A percentile compares a stretch with the other conserved stretches of the same genome.
These are phyloP conservation scores for Termitomyces sp. DNA, from an alignment of 768 basidiomycete genomes.

Conservation along the genomic window DNA sequence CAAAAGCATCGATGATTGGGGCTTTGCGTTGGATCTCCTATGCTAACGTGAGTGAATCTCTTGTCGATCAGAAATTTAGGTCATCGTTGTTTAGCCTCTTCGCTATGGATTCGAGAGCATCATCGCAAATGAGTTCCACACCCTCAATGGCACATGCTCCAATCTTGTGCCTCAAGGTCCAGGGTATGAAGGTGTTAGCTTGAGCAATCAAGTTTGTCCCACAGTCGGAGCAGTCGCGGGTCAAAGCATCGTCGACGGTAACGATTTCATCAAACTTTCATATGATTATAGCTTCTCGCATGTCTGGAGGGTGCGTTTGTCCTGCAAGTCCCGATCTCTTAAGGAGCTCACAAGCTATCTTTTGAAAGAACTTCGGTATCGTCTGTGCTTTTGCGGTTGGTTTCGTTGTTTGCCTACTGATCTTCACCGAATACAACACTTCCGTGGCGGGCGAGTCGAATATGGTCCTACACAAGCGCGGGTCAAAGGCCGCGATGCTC, in stretches of 20 bases:
- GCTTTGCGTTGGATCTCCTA: constrained; percentile 65
- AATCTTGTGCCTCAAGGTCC: constrained; percentile 56
- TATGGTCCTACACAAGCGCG: constrained; percentile 64
- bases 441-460: constrained; percentile 27
- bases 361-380: constrained; percentile 59
- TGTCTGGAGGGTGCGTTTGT: constrained; percentile 35
- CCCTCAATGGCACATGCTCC: constrained; percentile 55
- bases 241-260: constrained; percentile 54
- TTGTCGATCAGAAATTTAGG: neutral
- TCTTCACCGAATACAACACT: constrained; percentile 52
- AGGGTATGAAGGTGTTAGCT: constrained; percentile 48
- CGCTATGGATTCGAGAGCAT: constrained; percentile 72
- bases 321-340: neutral
- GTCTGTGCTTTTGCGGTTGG: constrained; percentile 56
- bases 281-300: constrained; percentile 42
- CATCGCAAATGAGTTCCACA: constrained; percentile 79
- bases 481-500: constrained; percentile 29
- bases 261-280: constrained; percentile 39
- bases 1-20: constrained; percentile 59
- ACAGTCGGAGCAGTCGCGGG: constrained; percentile 63
- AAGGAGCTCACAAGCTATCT: neutral
- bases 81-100: constrained; percentile 42
- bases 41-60: constrained; percentile 41
- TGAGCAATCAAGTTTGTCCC: constrained; percentile 73
- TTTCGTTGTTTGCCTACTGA: constrained; percentile 52